Evolutionary conservation across 2,329 filamentous ascomycete species (phyloP).

Genomic region (Aspergillus novofumigatus): DNA sequence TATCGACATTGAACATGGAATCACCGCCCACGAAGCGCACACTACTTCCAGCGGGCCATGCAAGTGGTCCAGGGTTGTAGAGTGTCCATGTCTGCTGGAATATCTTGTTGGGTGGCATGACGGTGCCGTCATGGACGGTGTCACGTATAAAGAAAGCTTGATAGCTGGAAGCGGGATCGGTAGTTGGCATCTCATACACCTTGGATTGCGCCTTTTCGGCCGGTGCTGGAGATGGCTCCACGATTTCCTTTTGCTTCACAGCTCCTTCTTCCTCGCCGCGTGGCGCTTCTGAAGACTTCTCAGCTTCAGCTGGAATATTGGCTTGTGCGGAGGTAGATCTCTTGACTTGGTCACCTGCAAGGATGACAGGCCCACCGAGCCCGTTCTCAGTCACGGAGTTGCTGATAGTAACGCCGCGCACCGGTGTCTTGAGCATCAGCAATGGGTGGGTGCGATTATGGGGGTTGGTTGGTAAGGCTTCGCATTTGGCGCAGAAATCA

Average conservation of each 20-base stretch:
- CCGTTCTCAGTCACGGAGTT: slow-evolving; percentile 71
- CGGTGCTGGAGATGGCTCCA: slow-evolving; percentile 29
- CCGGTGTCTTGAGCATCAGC: slow-evolving; percentile 93
- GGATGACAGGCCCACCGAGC: slow-evolving; percentile 59
- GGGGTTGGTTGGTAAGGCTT: slow-evolving; percentile 74
- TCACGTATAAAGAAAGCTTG: slow-evolving; percentile 73
- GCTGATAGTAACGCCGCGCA: slow-evolving; percentile 81
- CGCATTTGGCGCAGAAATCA: slow-evolving; percentile 92
- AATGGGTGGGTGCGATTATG: slow-evolving; percentile 97
- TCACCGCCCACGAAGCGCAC: slow-evolving; percentile 92
- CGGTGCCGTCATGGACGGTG: slow-evolving; percentile 71
- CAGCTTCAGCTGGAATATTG: slow-evolving; percentile 47
- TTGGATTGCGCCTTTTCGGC: slow-evolving; percentile 24
- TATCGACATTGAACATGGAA: slow-evolving; percentile 90
- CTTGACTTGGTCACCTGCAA: slow-evolving; percentile 64
- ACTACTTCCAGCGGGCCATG: slow-evolving; percentile 86
- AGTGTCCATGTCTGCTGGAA: slow-evolving; percentile 93
- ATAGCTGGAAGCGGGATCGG: slow-evolving; percentile 16
- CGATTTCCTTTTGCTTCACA: neutral
- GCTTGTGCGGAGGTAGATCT: slow-evolving; percentile 41
- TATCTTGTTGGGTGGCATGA: slow-evolving; percentile 63
- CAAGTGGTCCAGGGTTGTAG: slow-evolving; percentile 70
- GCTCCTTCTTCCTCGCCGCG: neutral
- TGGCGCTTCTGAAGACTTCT: neutral
- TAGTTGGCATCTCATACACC: slow-evolving; percentile 32